These are phyloP conservation scores for Leucogyrophana mollusca DNA, from an alignment of 768 basidiomycete species.

Conservation along the genomic window DNA sequence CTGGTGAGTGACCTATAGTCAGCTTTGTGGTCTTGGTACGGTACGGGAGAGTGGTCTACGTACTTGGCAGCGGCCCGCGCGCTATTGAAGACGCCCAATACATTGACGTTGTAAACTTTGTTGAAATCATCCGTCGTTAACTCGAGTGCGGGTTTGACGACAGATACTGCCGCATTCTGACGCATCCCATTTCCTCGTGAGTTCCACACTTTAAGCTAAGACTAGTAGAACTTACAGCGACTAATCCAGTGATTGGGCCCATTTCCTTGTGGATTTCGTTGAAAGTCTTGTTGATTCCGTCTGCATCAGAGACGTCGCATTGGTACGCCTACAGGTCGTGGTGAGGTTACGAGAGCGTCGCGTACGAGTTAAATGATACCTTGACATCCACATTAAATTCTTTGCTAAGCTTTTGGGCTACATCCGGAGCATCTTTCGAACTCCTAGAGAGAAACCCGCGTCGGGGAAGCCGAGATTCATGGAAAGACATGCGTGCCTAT, in stretches of 20 bases:
- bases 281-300: constrained; percentile 43
- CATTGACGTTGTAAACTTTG: constrained; percentile 56
- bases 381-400: constrained; percentile 43
- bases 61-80: constrained; percentile 58
- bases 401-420: constrained; percentile 45
- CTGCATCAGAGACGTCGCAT: constrained; percentile 55
- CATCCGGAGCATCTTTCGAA: constrained; percentile 46
- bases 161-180: constrained; percentile 63
- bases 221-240: constrained; percentile 56
- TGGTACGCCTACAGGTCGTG: constrained; percentile 62
- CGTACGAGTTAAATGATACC: constrained; percentile 13
- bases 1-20: constrained; percentile 23
- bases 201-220: too few relatives aligned
- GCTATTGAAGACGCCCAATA: constrained; percentile 66
- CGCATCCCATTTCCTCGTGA: too few relatives aligned
- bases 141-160: constrained; percentile 61
- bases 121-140: constrained; percentile 54
- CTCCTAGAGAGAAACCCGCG: too few relatives aligned
- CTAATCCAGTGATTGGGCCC: constrained; percentile 48
- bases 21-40: not conserved
- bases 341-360: too few relatives aligned
- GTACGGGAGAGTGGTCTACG: constrained; percentile 4
- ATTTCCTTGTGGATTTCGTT: constrained; percentile 48
- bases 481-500: constrained; percentile 34
- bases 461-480: constrained; percentile 10